Conservation (phyloP, 345 rosid genomes). For the Hirschfeldia incana region DNA sequence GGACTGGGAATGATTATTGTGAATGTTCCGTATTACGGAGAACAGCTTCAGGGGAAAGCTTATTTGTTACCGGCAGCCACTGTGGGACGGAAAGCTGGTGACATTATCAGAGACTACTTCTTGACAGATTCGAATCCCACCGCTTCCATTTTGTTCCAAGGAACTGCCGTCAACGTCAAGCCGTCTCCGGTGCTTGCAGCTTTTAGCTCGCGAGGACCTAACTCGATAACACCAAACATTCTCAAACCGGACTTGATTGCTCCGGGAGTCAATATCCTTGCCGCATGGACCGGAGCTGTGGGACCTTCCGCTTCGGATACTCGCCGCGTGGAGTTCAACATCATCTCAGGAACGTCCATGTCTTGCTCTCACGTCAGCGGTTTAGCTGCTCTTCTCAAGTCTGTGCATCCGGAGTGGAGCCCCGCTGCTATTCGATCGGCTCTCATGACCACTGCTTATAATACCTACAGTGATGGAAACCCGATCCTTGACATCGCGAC, state of each 20-base stretch:
- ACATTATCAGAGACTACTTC: constrained; percentile 51
- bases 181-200: constrained; percentile 95
- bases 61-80: constrained; percentile 65
- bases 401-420: constrained; percentile 76
- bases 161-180: constrained; percentile 64
- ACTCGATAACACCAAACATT: constrained; percentile 57
- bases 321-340: constrained; percentile 61
- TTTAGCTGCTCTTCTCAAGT: constrained; percentile 71
- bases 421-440: constrained; percentile 86
- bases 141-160: constrained; percentile 54
- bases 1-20: constrained; percentile 65
- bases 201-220: constrained; percentile 91
- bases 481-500: constrained; percentile 62
- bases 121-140: constrained; percentile 56
- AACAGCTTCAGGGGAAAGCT: constrained; percentile 79
- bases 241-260: constrained; percentile 88
- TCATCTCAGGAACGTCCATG: constrained; percentile 85
- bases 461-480: constrained; percentile 49
- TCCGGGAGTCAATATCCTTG: constrained; percentile 81
- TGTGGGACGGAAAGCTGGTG: constrained; percentile 64
- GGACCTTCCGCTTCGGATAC: constrained; percentile 58
- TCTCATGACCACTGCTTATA: constrained; percentile 88
- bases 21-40: constrained; percentile 65
- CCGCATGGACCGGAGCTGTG: constrained; percentile 57
- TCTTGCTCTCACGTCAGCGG: constrained; percentile 95